Conservation (phyloP, 371 early-diverging fungal species). For the Syncephalastrum racemosum region DNA sequence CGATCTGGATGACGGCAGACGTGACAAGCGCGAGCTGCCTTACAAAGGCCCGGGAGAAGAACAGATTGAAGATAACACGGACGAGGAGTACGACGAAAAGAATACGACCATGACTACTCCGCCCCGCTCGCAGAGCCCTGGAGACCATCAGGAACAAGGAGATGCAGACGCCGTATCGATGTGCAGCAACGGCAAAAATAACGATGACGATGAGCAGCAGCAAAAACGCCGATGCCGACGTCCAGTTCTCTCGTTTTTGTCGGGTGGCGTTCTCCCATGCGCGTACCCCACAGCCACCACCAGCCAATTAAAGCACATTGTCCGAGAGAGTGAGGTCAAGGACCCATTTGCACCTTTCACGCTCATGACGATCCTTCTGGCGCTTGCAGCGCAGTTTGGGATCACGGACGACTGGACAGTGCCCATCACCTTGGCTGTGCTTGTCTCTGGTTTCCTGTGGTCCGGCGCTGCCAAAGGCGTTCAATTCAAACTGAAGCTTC, state of each 20-base stretch:
- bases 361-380: slow-evolving; percentile 33
- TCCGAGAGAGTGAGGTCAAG: slow-evolving; percentile 16
- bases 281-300: slow-evolving; percentile 13
- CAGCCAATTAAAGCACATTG: background rate
- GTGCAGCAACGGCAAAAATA: background rate
- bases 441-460: slow-evolving; percentile 46
- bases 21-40: background rate
- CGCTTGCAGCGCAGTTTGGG: slow-evolving; percentile 35
- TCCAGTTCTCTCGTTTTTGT: slow-evolving; percentile 15
- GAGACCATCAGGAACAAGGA: slow-evolving; percentile 3
- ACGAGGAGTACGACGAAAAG: slow-evolving; percentile 17
- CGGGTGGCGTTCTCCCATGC: slow-evolving; percentile 17
- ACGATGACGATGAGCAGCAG: too few relatives aligned
- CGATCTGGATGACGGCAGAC: slow-evolving; percentile 25
- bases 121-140: slow-evolving; percentile 15
- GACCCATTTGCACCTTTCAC: slow-evolving; percentile 42
- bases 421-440: slow-evolving; percentile 43
- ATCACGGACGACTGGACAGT: slow-evolving; percentile 55
- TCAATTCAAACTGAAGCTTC: slow-evolving; percentile 30
- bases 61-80: background rate
- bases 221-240: slow-evolving; percentile 6
- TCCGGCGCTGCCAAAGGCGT: slow-evolving; percentile 34
- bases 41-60: background rate
- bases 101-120: slow-evolving; percentile 22
- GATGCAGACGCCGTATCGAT: slow-evolving; percentile 1